These are phyloP conservation scores for Nyctanthes arbortristis DNA, from an alignment of 257 asterid genomes.

Conservation along the genomic window DNA sequence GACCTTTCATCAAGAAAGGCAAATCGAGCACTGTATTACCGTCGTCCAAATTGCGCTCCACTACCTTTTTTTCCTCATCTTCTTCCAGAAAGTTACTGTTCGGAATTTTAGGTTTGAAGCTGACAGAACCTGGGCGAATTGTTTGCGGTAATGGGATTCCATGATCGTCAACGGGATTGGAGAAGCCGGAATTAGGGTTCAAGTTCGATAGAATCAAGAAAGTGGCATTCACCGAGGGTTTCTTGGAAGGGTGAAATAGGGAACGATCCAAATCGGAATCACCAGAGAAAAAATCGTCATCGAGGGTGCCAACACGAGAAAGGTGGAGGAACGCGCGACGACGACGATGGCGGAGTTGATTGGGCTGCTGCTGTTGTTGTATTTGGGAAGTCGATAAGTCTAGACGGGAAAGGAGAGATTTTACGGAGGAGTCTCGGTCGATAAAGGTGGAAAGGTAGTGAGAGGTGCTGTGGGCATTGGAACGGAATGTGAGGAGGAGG, in stretches of 20 bases:
- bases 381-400: slow-evolving; percentile 43
- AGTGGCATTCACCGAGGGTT: slow-evolving; percentile 48
- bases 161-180: slow-evolving; percentile 33
- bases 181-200: slow-evolving; percentile 36
- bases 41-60: slow-evolving; percentile 40
- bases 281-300: slow-evolving; percentile 89
- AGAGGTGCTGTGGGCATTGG: slow-evolving; percentile 62
- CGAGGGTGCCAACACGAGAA: slow-evolving; percentile 71
- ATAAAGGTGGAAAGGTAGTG: slow-evolving; percentile 71
- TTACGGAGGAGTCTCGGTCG: slow-evolving; percentile 70
- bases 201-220: slow-evolving; percentile 39
- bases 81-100: slow-evolving; percentile 24
- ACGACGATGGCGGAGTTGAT: slow-evolving; percentile 50
- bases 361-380: slow-evolving; percentile 29
- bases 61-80: slow-evolving; percentile 29
- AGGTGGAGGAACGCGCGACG: slow-evolving; percentile 89
- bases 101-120: slow-evolving; percentile 47
- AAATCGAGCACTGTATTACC: slow-evolving; percentile 52
- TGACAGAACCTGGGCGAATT: slow-evolving; percentile 42
- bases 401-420: slow-evolving; percentile 74
- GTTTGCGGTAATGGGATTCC: slow-evolving; percentile 32
- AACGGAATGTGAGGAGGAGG: slow-evolving; percentile 58
- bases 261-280: slow-evolving; percentile 79
- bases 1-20: slow-evolving; percentile 66
- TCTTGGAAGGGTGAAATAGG: slow-evolving; percentile 49